Base-by-base conservation (phyloP, 345 rosid genomes). In the Eucalyptus polyanthemos region DNA sequence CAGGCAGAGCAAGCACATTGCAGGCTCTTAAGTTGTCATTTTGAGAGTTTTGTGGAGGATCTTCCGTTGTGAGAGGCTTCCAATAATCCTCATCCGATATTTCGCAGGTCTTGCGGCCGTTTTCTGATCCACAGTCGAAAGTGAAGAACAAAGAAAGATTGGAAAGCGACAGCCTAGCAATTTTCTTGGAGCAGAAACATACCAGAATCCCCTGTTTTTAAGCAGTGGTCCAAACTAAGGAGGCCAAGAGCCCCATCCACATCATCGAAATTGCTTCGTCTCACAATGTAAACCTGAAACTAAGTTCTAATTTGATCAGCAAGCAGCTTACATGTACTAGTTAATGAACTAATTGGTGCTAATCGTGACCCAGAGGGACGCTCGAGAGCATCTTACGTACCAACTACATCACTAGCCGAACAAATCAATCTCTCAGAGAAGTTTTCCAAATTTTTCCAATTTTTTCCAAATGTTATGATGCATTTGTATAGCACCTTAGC, bases 21-120 rank as follows among this genome's bases (percentile, higher is more conserved):
- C 83, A 37, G 83, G 83, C 29, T 40, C 83, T 11, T 40, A 37
- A 40, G 83, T 76, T 6, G 83, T 76, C 83, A 37, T 92, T 92
- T 92, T 83, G 90, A 86, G 94, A 89, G 65, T 89, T 91, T 80
- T 56, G 86, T 62, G 90, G 86, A 87, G 86, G 83, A 76, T 40
- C 47, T 76, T 76, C 83, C 83, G 24, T 76, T 21, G 47, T 76
- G 83, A 76, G 83, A 40, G 47, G 83, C 83, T 76, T 76, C 83
- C 47, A 76, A 40, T 76, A 76, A 76, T 76, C 83, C 11, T 76
- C 83, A 21, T 76, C 83, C 2, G 83, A 21, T 76, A 76, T 76
- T 37, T 11, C 15, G 29, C 47, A 19, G 83, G 83, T 72, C 83
- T 72, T 72, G 47, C 14, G 13, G 83, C 29, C 83, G 8, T 76